A percentile compares a stretch with the other conserved stretches of the same genome.
Evolutionary conservation across 2,329 filamentous ascomycete genomes (phyloP).

Genomic region (Monosporascus sp.): DNA sequence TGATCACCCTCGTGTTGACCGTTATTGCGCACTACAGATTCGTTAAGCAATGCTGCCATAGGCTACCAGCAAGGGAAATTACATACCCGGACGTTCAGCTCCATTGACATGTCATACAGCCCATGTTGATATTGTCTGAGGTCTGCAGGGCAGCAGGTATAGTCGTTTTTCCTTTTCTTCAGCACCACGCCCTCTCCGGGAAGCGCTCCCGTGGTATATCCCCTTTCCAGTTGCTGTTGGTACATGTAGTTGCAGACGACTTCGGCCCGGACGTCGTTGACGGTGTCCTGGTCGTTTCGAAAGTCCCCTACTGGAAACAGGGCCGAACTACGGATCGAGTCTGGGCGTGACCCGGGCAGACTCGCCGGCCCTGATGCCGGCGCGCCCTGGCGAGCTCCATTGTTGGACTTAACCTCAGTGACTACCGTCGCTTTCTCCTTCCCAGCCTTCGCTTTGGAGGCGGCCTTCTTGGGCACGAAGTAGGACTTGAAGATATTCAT

Average conservation of each 20-base stretch:
- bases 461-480: conserved; percentile 24
- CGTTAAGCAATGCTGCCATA: conserved; percentile 7
- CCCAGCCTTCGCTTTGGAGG: conserved; percentile 13
- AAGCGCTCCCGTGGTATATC: conserved; percentile 32
- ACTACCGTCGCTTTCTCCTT: conserved; percentile 4
- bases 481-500: conserved; percentile 32
- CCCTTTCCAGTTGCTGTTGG: conserved; percentile 53
- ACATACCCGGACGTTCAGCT: conserved; percentile 35
- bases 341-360: conserved; percentile 10
- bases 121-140: conserved; percentile 30
- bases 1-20: conserved; percentile 60
- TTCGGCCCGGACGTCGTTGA: conserved; percentile 52
- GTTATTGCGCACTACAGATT: conserved; percentile 59
- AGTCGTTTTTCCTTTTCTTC: conserved; percentile 33
- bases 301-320: conserved; percentile 35
- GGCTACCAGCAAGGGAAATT: conserved; percentile 5
- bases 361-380: conserved; percentile 2
- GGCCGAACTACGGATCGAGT: conserved; percentile 15
- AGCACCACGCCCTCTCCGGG: conserved; percentile 36
- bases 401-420: background rate
- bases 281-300: conserved; percentile 38
- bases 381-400: conserved; percentile 1
- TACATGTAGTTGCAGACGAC: conserved; percentile 62
- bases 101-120: conserved; percentile 30
- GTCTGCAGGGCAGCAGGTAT: conserved; percentile 34